Base-by-base conservation (phyloP, 306 rosid species). In the barrel medic (Medicago truncatula) region DNA sequence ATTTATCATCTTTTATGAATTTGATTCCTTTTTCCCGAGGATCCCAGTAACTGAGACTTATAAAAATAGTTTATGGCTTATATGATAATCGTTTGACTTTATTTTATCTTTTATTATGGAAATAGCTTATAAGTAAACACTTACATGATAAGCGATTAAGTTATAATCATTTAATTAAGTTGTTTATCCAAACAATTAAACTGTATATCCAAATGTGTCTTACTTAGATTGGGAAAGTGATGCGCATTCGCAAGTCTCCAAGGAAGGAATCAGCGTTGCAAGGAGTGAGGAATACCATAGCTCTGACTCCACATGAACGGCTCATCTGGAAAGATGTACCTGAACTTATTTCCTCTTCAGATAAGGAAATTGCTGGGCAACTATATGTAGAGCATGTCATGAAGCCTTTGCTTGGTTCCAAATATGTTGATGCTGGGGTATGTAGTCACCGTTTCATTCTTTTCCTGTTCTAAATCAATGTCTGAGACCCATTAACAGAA, bases 361-460 rank as follows among this genome's bases (percentile, higher is more conserved):
- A 83, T 81, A 89, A 81, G 81, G 92, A 88, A 65, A 68, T 70
- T 54, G 90, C 85, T 11, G 77, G 81, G 56, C 92, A 96, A 34
- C 44, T 80, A 21, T 96, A 62, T 65, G 93, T 92, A 4, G 80
- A 85, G 83, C 88, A 81, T 28, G 87, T 96, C 31, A 90, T 96
- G 87, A 78, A 81, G 80, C 99, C 99, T 53, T 86, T 90, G 70
- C 82, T 92, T 82, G 99, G 99, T 66, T 63, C 93, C 70, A 78
- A 89, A 25, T 84, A 73, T 43, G 93, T 96, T 36, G 98, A 96
- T 89, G 67, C 89, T n/a, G 98, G 97, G 86, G 97, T 91, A 88
- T 71, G 90, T 75, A 12, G 40, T 67, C 36, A 20, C 31, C 23
- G n/a, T 69, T 31, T 25, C 61, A 23, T 15, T 69, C 25, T 14